phyloP scores from a whole-genome alignment of 1,284 basidiomycete species.

The Ceratobasidium sp. region DNA sequence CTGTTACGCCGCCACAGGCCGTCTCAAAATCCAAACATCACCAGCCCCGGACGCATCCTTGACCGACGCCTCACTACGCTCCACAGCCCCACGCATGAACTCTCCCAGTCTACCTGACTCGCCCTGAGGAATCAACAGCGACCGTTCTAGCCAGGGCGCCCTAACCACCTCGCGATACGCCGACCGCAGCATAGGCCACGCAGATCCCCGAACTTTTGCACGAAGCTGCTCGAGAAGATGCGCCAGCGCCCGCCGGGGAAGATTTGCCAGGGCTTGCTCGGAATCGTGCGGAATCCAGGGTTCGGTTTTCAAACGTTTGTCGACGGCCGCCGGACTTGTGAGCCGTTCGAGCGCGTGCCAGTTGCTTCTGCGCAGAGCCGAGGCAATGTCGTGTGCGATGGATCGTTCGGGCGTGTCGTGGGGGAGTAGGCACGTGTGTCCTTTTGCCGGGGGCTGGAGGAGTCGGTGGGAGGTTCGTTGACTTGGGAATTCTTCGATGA shows the following conservation, averaged over 20 bases:
- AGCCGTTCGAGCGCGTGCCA: constrained; percentile 17
- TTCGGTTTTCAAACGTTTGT: constrained; percentile 1
- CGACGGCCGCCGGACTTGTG: background rate
- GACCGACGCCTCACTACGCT: constrained; percentile 6
- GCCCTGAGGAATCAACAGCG: background rate
- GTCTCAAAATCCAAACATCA: constrained; percentile 6
- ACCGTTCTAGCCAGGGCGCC: constrained; percentile 23
- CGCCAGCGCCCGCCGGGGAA: constrained; percentile 8
- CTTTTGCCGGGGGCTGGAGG: background rate
- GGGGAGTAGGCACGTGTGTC: background rate
- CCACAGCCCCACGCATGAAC: constrained; percentile 13
- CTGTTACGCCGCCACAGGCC: background rate
- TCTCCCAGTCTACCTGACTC: background rate
- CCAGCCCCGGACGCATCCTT: constrained; percentile 11
- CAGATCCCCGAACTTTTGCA: constrained; percentile 8
- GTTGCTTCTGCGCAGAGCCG: constrained; percentile 17
- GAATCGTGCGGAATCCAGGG: background rate
- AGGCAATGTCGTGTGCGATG: constrained; percentile 13
- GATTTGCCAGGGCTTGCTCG: background rate
- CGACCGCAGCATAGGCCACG: constrained; percentile 24
- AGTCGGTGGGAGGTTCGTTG: constrained; percentile 18
- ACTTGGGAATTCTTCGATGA: constrained; percentile 23
- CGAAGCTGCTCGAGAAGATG: constrained; percentile 13
- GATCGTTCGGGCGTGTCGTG: background rate
- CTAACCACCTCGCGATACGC: constrained; percentile 17